Percentiles rank a stretch among this genome's conserved stretches.
Evolutionary conservation across 2,329 filamentous ascomycete species (phyloP).

Genomic region (Diplodia intermedia): DNA sequence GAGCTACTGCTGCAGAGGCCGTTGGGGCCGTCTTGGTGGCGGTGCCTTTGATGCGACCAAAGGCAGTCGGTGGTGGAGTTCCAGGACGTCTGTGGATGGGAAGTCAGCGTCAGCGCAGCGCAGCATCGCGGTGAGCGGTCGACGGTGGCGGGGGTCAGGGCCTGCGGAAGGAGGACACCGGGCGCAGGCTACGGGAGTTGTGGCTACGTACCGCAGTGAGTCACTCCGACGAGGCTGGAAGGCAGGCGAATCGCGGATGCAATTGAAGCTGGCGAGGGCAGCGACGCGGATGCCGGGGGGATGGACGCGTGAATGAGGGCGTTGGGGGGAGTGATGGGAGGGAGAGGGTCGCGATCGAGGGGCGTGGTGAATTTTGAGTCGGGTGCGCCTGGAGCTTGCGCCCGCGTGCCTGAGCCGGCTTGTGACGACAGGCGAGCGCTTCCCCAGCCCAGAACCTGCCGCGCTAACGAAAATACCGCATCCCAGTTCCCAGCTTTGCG

Average conservation of each 20-base stretch:
- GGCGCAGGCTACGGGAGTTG: conserved; percentile 1
- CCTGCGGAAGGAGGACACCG: conserved; percentile 1
- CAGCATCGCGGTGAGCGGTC: conserved; percentile 7
- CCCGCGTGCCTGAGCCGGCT: conserved; percentile 20
- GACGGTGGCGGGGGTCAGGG: conserved; percentile 20
- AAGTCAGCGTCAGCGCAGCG: conserved; percentile 12
- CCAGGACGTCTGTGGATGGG: conserved; percentile 25
- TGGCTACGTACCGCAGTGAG: conserved; percentile 30
- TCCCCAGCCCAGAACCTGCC: conserved; percentile 7
- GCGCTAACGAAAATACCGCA: conserved; percentile 31
- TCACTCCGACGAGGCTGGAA: conserved; percentile 29
- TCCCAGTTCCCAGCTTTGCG: conserved; percentile 19
- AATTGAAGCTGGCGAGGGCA: conserved; percentile 12
- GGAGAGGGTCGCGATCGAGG: conserved; percentile 19
- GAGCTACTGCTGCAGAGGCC: conserved; percentile 51
- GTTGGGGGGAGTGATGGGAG: conserved; percentile 15
- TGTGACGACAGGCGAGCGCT: conserved; percentile 18
- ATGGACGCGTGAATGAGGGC: conserved; percentile 4
- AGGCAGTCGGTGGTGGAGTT: conserved; percentile 38
- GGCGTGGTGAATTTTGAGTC: conserved; percentile 32
- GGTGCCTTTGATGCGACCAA: conserved; percentile 54
- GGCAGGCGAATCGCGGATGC: conserved; percentile 3
- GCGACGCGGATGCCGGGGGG: conserved; percentile 4
- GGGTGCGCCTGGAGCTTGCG: conserved; percentile 23
- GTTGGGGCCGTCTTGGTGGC: conserved; percentile 52